Evolutionary conservation across 1,139 yeast genomes (phyloP), one percentile per base, ranked within the genome.

Genomic region (Candida tropicalis): DNA sequence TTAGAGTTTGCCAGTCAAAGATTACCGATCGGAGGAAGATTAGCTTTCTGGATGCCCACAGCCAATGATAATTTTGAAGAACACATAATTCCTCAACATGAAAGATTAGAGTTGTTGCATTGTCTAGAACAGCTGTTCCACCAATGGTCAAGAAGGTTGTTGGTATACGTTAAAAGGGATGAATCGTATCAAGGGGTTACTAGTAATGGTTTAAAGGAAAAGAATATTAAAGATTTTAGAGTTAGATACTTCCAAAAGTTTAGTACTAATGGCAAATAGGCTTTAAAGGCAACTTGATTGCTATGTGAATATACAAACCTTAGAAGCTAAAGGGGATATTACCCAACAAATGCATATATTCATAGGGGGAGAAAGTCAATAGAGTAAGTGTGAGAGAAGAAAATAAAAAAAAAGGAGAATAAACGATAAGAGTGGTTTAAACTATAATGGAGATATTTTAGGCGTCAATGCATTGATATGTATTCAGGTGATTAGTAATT

Each of bases 41-140:
- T 93, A 29, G 88, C 95, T 18, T 91, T 90, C 61, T 93, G 99
- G 99, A 88, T 93, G 95, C 99, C 99, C 0, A 87, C 96, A 0
- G 96, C 97, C 2, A 90, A 90, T 58, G 96, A 88, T 53, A 96
- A 88, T 51, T 83, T 81, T 52, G 82, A 83, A 46, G 72, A 69
- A n/a, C 81, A 87, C 27, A 73, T 79, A 44, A 82, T 91, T 32
- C 98, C 98, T 2, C 82, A 82, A 53, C 97, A 93, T 62, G 75
- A 79, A 46, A 80, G 78, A 39, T 64, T 93, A 46, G 86, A 87
- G 57, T 69, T 90, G 49, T 64, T 84, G 36, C 83, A 87, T 54
- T 82, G 84, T 49, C 73, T 95, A 50, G 91, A 86, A 32, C 99
- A 93, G 60, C 89, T 82, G 51, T 93, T 93, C 63, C 84, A 87